Conservation (phyloP, 371 early-diverging fungal genomes). For the Mucor sp. region DNA sequence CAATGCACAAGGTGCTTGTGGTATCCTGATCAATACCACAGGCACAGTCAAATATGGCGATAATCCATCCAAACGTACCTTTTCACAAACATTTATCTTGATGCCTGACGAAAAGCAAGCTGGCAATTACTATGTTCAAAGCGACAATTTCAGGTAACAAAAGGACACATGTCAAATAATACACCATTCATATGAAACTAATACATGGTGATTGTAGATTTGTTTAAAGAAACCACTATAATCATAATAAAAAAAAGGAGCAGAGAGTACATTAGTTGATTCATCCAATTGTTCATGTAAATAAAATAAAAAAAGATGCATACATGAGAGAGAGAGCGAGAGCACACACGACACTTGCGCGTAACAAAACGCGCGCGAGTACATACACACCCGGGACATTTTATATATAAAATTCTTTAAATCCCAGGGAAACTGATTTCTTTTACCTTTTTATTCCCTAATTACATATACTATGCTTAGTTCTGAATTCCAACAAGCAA, state of each 20-base stretch:
- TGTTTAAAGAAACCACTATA: slow-evolving; percentile 4
- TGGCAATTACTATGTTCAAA: slow-evolving; percentile 60
- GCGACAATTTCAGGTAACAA: slow-evolving; percentile 57
- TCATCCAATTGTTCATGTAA: not conserved
- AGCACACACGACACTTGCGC: not conserved
- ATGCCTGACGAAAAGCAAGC: slow-evolving; percentile 57
- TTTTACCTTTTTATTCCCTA: not conserved
- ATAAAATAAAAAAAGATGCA: not conserved
- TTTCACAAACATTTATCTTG: slow-evolving; percentile 73
- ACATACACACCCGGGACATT: not conserved
- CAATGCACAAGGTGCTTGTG: slow-evolving; percentile 48
- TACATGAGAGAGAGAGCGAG: too few species aligned
- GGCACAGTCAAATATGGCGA: slow-evolving; percentile 68
- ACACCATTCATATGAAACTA: not conserved
- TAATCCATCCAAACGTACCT: slow-evolving; percentile 50
- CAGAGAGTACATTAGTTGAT: too few species aligned
- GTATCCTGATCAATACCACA: slow-evolving; percentile 56
- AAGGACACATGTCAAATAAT: too few species aligned
- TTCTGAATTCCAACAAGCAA: not conserved
- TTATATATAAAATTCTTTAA: not conserved
- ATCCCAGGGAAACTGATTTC: not conserved
- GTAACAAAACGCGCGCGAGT: not conserved
- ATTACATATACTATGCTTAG: not conserved
- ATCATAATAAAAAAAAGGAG: too few species aligned
- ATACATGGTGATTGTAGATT: slow-evolving; percentile 5